These are phyloP conservation scores for Pythium chondricola DNA, from an alignment of 352 stramenopile species.

Conservation along the genomic window DNA sequence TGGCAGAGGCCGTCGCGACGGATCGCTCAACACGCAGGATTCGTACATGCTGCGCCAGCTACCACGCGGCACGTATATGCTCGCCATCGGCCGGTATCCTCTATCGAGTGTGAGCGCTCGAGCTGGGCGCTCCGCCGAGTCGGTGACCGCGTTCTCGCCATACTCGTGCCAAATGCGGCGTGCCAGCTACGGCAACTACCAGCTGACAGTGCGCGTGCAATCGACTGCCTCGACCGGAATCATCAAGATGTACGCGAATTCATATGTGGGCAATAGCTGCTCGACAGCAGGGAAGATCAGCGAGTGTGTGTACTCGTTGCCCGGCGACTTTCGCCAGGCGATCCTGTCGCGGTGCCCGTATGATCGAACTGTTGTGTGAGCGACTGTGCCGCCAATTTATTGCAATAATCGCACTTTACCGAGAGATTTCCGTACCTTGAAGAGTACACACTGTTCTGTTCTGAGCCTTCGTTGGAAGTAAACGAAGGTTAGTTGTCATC, in stretches of 20 bases:
- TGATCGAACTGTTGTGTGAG: constrained; percentile 15
- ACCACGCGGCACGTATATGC: constrained; percentile 36
- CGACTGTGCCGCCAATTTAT: too few species aligned
- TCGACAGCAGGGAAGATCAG: constrained; percentile 15
- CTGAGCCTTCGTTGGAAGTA: too few species aligned
- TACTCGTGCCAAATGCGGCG: constrained; percentile 50
- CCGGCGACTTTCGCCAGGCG: constrained; percentile 25
- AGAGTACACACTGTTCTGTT: background rate
- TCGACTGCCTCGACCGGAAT: constrained; percentile 23
- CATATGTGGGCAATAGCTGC: constrained; percentile 68
- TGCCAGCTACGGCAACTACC: constrained; percentile 66
- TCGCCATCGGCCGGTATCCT: constrained; percentile 55
- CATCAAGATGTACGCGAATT: constrained; percentile 41
- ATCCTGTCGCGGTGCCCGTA: constrained; percentile 18
- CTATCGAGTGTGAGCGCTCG: constrained; percentile 32
- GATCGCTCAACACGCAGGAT: constrained; percentile 40
- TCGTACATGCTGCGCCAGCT: constrained; percentile 60
- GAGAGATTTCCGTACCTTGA: background rate
- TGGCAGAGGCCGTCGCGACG: constrained; percentile 30
- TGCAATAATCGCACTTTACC: background rate
- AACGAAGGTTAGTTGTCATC: background rate
- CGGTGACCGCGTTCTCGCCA: constrained; percentile 38
- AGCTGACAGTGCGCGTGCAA: constrained; percentile 48
- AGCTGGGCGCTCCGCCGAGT: constrained; percentile 27
- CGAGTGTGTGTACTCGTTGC: constrained; percentile 43